A percentile compares a stretch with the other conserved stretches of the same genome.
These are phyloP conservation scores for Cyberlindnera americana DNA, from an alignment of 805 yeast genomes.

Conservation along the genomic window DNA sequence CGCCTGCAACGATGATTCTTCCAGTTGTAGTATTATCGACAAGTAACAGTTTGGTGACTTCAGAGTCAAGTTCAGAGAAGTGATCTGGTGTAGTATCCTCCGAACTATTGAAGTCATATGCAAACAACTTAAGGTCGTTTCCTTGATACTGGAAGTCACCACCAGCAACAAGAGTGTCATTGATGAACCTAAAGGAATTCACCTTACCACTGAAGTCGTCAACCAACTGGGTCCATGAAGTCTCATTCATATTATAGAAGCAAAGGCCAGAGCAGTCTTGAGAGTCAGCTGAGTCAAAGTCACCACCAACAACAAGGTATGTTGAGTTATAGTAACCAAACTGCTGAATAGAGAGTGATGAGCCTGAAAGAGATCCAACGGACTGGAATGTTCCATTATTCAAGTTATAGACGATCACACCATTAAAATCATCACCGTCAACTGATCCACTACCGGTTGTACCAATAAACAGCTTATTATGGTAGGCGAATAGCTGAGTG, in stretches of 20 bases:
- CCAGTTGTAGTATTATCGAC: conserved; percentile 43
- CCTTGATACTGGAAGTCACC: conserved; percentile 51
- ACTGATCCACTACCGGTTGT: conserved; percentile 35
- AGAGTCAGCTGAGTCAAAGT: conserved; percentile 56
- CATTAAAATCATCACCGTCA: conserved; percentile 30
- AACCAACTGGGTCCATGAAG: conserved; percentile 49
- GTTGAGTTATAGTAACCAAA: conserved; percentile 32
- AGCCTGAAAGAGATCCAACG: conserved; percentile 16
- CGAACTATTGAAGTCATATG: conserved; percentile 48
- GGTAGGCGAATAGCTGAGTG: conserved; percentile 16
- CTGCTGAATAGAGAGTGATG: conserved; percentile 39
- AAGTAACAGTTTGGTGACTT: conserved; percentile 41
- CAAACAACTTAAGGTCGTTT: conserved; percentile 39
- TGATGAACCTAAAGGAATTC: conserved; percentile 47
- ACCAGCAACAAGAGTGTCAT: conserved; percentile 39
- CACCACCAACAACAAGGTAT: conserved; percentile 67
- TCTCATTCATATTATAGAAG: conserved; percentile 50
- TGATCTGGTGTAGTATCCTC: conserved; percentile 26
- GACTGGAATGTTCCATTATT: conserved; percentile 25
- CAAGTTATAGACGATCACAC: conserved; percentile 54
- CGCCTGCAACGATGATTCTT: conserved; percentile 41
- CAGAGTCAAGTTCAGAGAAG: conserved; percentile 18
- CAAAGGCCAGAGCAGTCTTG: conserved; percentile 62
- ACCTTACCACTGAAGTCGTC: conserved; percentile 48
- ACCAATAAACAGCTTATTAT: conserved; percentile 41